Conservation (phyloP, 441 rosid genomes). For the Omphalea diandra region DNA sequence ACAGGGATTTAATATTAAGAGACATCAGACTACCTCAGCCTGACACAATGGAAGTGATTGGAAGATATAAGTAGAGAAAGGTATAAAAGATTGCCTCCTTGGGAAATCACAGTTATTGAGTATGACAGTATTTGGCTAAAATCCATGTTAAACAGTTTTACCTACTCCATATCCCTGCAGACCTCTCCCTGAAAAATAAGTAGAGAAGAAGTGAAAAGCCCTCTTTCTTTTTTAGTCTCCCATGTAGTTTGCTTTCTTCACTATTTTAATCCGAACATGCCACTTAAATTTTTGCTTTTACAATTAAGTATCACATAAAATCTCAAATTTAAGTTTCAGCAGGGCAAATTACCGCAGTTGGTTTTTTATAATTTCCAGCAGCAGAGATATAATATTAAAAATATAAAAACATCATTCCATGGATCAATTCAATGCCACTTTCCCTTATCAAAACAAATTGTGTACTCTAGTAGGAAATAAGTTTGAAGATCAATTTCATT, state of each 20-base stretch:
- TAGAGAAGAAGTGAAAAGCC: not conserved
- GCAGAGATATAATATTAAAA: not conserved
- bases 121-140: not conserved
- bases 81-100: not conserved
- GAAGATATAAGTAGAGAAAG: not conserved
- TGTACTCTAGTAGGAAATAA: not conserved
- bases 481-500: not conserved
- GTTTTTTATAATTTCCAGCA: too few relatives aligned
- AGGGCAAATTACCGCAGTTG: too few relatives aligned
- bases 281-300: not conserved
- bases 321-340: constrained; percentile 1
- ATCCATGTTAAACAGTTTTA: not conserved
- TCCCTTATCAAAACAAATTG: not conserved
- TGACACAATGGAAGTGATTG: not conserved
- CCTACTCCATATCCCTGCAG: not conserved
- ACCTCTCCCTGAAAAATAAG: not conserved
- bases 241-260: too few relatives aligned
- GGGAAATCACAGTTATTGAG: not conserved
- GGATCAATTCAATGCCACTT: not conserved
- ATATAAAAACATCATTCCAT: not conserved
- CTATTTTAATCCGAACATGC: too few relatives aligned
- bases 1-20: constrained; percentile 3
- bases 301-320: not conserved
- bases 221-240: not conserved
- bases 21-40: not conserved